These are phyloP conservation scores for Strigomonas galati DNA, from an alignment of 208 protist genomes.

Conservation along the genomic window DNA sequence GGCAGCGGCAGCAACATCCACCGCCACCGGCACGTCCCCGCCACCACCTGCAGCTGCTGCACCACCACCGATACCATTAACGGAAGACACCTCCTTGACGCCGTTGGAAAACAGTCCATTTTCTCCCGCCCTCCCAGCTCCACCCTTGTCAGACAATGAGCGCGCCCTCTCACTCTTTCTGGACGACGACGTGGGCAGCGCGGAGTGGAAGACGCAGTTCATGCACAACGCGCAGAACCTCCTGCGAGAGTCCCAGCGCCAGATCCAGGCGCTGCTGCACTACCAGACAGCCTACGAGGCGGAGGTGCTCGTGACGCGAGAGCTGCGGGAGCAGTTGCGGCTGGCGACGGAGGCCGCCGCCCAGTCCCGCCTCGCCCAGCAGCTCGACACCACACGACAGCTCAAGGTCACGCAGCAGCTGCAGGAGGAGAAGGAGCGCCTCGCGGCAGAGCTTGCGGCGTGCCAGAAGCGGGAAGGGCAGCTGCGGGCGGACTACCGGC, in stretches of 20 bases:
- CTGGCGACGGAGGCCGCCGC: constrained; percentile 11
- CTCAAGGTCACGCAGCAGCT: constrained; percentile 7
- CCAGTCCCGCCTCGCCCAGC: constrained; percentile 4
- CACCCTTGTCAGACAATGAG: no score
- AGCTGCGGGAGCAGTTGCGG: constrained; percentile 14
- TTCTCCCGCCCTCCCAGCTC: no score
- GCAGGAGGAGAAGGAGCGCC: constrained; percentile 2
- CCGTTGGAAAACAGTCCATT: no score
- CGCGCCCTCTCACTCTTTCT: background rate
- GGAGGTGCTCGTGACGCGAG: constrained; percentile 6
- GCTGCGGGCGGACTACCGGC: background rate
- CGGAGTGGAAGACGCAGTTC: constrained; percentile 11
- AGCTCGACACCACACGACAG: constrained; percentile 1
- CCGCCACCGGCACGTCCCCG: background rate
- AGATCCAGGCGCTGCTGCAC: constrained; percentile 29
- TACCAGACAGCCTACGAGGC: constrained; percentile 24
- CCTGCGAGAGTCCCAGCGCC: constrained; percentile 27
- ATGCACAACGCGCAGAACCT: constrained; percentile 23
- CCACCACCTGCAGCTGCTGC: no score
- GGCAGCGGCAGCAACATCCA: no score
- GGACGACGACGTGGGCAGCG: constrained; percentile 6
- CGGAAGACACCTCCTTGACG: no score
- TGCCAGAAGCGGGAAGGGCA: background rate
- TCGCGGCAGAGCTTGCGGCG: constrained; percentile 2
- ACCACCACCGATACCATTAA: no score